phyloP scores from a whole-genome alignment of 805 yeast genomes.

The Yarrowia sp. region DNA sequence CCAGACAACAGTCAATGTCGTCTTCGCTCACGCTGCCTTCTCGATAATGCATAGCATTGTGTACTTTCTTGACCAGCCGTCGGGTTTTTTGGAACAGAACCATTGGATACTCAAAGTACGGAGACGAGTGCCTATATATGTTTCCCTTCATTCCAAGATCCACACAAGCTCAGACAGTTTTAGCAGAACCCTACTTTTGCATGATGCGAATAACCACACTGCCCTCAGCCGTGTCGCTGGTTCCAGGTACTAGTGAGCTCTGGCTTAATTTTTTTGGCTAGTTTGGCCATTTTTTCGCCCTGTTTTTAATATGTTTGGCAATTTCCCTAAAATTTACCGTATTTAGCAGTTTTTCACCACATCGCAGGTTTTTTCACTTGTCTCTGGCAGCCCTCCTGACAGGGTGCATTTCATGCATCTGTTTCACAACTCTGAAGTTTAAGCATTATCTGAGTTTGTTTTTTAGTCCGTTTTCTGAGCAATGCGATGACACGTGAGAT shows the following conservation, averaged over 20 bases:
- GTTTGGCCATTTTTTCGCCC: too few relatives aligned
- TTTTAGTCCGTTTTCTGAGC: not conserved
- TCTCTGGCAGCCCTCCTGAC: not conserved
- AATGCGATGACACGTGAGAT: not conserved
- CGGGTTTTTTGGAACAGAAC: constrained; percentile 10
- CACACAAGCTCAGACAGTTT: not conserved
- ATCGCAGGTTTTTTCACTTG: not conserved
- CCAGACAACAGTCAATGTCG: not conserved
- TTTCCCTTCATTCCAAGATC: not conserved
- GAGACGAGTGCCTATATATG: not conserved
- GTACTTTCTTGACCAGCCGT: constrained; percentile 3
- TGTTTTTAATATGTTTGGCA: too few relatives aligned
- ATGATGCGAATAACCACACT: not conserved
- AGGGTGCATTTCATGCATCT: not conserved
- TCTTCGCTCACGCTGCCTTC: constrained; percentile 6
- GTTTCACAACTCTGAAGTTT: not conserved
- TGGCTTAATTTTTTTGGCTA: too few relatives aligned
- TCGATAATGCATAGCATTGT: constrained; percentile 3
- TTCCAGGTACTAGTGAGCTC: too few relatives aligned
- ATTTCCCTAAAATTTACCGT: too few relatives aligned
- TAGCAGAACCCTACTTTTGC: not conserved
- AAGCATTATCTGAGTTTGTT: not conserved
- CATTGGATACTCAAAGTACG: not conserved
- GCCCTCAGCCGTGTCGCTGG: not conserved
- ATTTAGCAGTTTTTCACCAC: not conserved